These are phyloP conservation scores for Leccinum olivaceopallidum DNA, from an alignment of 768 basidiomycete genomes.

Conservation along the genomic window DNA sequence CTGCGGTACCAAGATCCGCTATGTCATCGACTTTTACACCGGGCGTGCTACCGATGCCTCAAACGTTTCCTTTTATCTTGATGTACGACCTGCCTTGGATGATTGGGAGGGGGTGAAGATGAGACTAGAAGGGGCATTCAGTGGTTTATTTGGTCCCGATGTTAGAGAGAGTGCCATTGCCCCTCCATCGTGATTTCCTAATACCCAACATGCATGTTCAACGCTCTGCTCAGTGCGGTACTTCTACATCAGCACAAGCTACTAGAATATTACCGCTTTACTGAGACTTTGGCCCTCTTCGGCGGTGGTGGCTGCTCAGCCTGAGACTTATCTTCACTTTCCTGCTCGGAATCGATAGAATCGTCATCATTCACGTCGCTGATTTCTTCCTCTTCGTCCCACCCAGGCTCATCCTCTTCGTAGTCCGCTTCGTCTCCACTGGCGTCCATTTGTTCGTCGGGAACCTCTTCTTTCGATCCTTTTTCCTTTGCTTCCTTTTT, in stretches of 20 bases:
- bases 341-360: conserved; percentile 42
- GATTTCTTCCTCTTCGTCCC: conserved; percentile 67
- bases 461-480: conserved; percentile 32
- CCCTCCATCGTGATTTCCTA: conserved; percentile 16
- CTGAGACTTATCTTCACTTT: conserved; percentile 45
- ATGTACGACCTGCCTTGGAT: conserved; percentile 92
- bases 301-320: conserved; percentile 43
- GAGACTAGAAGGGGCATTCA: conserved; percentile 63
- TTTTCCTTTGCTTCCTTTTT: conserved; percentile 58
- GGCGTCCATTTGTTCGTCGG: conserved; percentile 43
- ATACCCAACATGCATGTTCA: conserved; percentile 8
- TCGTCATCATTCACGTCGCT: conserved; percentile 54
- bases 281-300: conserved; percentile 56
- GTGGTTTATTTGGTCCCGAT: conserved; percentile 32
- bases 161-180: conserved; percentile 19
- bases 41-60: conserved; percentile 55
- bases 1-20: conserved; percentile 85
- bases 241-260: conserved; percentile 1
- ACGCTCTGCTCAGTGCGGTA: conserved; percentile 3
- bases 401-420: conserved; percentile 38
- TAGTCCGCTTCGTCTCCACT: conserved; percentile 42
- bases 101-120: conserved; percentile 92
- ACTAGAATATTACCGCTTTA: conserved; percentile 41
- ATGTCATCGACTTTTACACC: conserved; percentile 98
- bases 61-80: conserved; percentile 86